phyloP scores from a whole-genome alignment of 2,329 filamentous ascomycete genomes.

The Pyricularia grisea region DNA sequence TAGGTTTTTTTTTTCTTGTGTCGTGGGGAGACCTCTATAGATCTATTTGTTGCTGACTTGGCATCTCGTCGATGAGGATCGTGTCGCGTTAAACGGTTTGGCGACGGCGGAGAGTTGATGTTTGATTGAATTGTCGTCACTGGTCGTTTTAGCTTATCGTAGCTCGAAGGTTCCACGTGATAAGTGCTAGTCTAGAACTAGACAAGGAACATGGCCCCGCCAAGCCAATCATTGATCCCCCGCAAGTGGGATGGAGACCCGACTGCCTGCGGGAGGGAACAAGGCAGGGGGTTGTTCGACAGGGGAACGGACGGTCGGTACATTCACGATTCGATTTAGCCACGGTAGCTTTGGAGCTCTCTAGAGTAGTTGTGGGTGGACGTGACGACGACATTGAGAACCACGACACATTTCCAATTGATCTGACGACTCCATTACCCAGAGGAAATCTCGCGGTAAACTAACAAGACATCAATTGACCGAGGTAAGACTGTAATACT shows the following conservation, averaged over 20 bases:
- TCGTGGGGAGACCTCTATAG: background rate
- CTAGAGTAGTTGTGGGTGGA: background rate
- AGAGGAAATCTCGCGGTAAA: background rate
- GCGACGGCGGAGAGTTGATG: background rate
- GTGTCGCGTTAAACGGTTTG: background rate
- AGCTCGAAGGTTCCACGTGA: background rate
- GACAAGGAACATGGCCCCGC: background rate
- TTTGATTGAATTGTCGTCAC: background rate
- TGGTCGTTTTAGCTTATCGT: background rate
- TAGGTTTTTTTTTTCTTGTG: constrained; percentile 10
- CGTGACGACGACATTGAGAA: background rate
- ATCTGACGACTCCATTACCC: background rate
- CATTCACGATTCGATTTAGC: background rate
- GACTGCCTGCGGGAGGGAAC: background rate
- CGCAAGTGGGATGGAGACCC: background rate
- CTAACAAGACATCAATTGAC: background rate
- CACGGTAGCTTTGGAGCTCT: background rate
- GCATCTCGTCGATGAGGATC: background rate
- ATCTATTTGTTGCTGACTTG: background rate
- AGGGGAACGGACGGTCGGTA: background rate
- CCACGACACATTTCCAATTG: background rate
- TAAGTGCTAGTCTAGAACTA: background rate
- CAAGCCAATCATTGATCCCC: background rate
- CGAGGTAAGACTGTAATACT: no score
- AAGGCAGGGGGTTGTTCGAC: background rate